Evolutionary conservation across 176 grass and related monocot species (phyloP).

Genomic region (Urochloa ruziziensis): DNA sequence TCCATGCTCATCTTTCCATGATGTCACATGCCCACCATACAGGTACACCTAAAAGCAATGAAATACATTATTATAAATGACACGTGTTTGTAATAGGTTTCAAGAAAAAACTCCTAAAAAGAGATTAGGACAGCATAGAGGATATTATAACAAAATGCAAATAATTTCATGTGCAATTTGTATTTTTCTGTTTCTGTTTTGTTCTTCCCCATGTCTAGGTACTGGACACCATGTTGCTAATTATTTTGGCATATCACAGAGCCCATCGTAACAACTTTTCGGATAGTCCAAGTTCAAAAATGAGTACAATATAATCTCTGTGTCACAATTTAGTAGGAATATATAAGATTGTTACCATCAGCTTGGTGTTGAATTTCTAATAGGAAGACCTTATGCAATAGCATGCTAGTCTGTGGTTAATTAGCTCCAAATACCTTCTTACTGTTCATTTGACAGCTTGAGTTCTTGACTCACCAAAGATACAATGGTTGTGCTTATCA

Average conservation of each 20-base stretch:
- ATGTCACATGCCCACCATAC: slow-evolving; percentile 73
- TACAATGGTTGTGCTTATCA: not conserved
- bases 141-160: not conserved
- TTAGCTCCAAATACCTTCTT: not conserved
- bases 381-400: slow-evolving; percentile 19
- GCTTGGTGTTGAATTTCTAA: slow-evolving; percentile 2
- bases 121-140: not conserved
- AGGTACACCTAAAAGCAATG: slow-evolving; percentile 64
- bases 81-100: slow-evolving; percentile 16
- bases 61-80: slow-evolving; percentile 8
- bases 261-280: slow-evolving; percentile 7
- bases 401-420: not conserved
- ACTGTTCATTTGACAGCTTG: slow-evolving; percentile 9
- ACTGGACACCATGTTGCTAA: slow-evolving; percentile 1
- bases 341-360: not conserved
- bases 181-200: slow-evolving; percentile 5
- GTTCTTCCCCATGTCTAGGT: not conserved
- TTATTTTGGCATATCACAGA: not conserved
- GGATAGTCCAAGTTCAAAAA: not conserved
- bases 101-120: slow-evolving; percentile 1
- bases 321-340: not conserved
- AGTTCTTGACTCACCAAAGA: slow-evolving; percentile 5
- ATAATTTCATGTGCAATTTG: not conserved
- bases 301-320: not conserved
- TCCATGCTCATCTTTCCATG: slow-evolving; percentile 76